Conservation (phyloP, 768 basidiomycete genomes). For the Candolleomyces eurysporus region DNA sequence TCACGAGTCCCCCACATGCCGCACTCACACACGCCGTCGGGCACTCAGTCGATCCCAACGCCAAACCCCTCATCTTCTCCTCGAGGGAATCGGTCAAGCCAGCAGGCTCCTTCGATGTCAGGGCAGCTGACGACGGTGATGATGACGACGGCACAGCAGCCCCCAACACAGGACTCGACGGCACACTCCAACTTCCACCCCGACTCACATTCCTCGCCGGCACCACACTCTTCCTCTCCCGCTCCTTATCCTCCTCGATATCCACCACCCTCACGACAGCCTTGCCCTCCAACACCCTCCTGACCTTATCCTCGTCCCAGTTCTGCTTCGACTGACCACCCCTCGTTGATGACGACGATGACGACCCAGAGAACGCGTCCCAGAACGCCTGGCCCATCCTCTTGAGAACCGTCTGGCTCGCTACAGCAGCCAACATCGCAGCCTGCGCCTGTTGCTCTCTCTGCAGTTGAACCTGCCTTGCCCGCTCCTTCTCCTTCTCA, state of each 20-base stretch:
- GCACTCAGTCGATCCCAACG: no score
- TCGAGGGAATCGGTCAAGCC: no score
- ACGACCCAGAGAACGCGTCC: slow-evolving; percentile 78
- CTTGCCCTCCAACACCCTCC: slow-evolving; percentile 77
- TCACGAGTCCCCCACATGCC: no score
- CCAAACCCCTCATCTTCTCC: no score
- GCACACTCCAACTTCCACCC: slow-evolving; percentile 2
- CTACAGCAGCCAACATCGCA: slow-evolving; percentile 69
- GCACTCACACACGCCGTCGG: no score
- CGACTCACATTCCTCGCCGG: not conserved
- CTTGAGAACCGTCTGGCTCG: slow-evolving; percentile 70
- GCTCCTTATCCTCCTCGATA: slow-evolving; percentile 35
- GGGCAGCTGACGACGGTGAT: no score
- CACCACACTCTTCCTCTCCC: slow-evolving; percentile 12
- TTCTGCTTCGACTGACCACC: slow-evolving; percentile 13
- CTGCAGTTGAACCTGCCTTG: slow-evolving; percentile 23
- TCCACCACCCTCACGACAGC: slow-evolving; percentile 81
- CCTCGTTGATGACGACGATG: slow-evolving; percentile 14
- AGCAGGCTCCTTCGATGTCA: no score
- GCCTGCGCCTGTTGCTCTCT: slow-evolving; percentile 39
- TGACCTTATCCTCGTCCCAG: slow-evolving; percentile 75
- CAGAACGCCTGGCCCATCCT: slow-evolving; percentile 79
- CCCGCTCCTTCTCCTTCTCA: slow-evolving; percentile 18
- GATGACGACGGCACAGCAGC: not conserved
- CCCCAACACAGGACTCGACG: not conserved